Evolutionary conservation across 768 basidiomycete genomes (phyloP), one percentile per base, ranked within the genome.

Genomic region (Kwoniella newhampshirensis): DNA sequence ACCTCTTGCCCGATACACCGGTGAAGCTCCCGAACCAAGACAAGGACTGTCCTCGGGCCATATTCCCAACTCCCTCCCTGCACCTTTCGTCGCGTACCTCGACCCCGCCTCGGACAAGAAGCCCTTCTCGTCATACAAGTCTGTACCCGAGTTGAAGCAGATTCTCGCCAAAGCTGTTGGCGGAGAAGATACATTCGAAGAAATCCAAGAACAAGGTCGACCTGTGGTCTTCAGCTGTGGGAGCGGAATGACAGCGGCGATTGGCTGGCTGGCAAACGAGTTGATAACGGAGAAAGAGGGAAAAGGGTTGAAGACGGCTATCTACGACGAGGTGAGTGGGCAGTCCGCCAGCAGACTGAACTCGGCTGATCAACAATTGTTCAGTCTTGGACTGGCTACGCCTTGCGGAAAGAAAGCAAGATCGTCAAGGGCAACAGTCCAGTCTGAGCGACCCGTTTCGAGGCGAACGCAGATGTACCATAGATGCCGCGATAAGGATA

Each of bases 381-480:
- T 35, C 64, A 94, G 92, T 91, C 89, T 26, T 98, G 94, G 94
- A 89, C 89, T 1, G 94, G 94, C 2, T 98, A 96, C 74, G 91
- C 91, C 1, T 79, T 82, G 75, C 81, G 91, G 54, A 68, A 82
- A 13, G 81, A 86, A 50, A 93, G 91, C 76, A 82, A 78, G 59
- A 91, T 96, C 36, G 81, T 81, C 40, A 87, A 85, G 71, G 76
- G 74, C 3, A 46, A 58, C 17, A 23, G n/a, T n/a, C n/a, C 40
- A 42, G 40, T n/a, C 21, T 42, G 17, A 42, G 17, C 32, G 32
- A 32, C 6, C 13, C 32, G 7, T 32, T 13, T 32, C 32, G 13
- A 32, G 32, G 32, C n/a, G n/a, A n/a, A n/a, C n/a, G n/a, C n/a
- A n/a, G n/a, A n/a, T n/a, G n/a, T n/a, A n/a, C n/a, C n/a, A n/a